Conservation (phyloP, 2,329 filamentous ascomycete species). For the Magnaporthiopsis rhizophila region DNA sequence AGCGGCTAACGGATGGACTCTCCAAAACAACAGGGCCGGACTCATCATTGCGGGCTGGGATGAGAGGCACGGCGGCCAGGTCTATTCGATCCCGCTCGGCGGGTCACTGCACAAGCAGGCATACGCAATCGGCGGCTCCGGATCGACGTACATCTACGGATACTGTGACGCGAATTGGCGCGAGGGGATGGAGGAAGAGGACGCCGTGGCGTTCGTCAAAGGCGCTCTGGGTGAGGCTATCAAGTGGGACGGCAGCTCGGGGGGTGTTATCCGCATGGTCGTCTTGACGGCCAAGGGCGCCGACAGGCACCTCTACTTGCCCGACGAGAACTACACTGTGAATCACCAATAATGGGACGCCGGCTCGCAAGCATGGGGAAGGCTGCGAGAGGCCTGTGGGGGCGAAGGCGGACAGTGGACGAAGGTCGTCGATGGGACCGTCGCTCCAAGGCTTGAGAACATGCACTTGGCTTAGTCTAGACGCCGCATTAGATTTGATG, state of each 20-base stretch:
- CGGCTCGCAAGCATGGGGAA: too few relatives aligned
- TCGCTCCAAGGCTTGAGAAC: not conserved
- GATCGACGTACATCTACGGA: constrained; percentile 98
- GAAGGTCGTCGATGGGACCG: not conserved
- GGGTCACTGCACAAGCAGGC: constrained; percentile 96
- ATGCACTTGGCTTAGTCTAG: not conserved
- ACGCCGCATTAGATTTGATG: not conserved
- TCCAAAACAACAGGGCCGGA: constrained; percentile 57
- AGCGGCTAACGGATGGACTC: not conserved
- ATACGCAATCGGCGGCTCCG: constrained; percentile 92
- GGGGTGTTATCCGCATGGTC: constrained; percentile 96
- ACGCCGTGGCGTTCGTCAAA: constrained; percentile 90
- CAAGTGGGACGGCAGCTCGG: constrained; percentile 98
- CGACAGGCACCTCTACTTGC: constrained; percentile 89
- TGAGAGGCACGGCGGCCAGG: constrained; percentile 86
- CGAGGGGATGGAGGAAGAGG: constrained; percentile 87
- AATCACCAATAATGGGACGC: constrained; percentile 37
- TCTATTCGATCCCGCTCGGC: constrained; percentile 94
- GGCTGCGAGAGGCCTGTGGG: too few relatives aligned
- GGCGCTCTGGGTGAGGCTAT: constrained; percentile 86
- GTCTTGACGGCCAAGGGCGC: constrained; percentile 87
- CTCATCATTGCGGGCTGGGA: constrained; percentile 99
- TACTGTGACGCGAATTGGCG: constrained; percentile 96
- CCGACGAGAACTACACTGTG: constrained; percentile 78
- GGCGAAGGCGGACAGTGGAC: not conserved